Evolutionary conservation across 2,329 filamentous ascomycete genomes (phyloP).

Genomic region (Thielaviopsis euricoi): DNA sequence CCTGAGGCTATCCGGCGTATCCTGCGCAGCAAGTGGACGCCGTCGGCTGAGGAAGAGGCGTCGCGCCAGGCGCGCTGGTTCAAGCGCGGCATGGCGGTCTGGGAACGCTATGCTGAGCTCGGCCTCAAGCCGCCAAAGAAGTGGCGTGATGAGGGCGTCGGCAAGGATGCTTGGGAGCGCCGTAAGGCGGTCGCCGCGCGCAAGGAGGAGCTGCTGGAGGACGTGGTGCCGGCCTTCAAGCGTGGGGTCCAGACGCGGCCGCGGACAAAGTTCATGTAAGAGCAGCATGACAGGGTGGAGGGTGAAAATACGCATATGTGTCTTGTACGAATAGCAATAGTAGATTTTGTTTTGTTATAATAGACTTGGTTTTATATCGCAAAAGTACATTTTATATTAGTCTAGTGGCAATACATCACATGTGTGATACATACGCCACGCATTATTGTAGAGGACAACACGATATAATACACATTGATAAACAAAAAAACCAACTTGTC

Average conservation of each 20-base stretch:
- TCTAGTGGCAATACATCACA: too few relatives aligned
- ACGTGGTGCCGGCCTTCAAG: background rate
- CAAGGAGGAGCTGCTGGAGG: background rate
- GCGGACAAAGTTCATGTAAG: constrained; percentile 9
- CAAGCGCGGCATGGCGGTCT: constrained; percentile 41
- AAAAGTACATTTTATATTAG: too few relatives aligned
- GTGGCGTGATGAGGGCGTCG: constrained; percentile 41
- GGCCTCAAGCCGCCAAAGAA: constrained; percentile 43
- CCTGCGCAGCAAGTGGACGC: constrained; percentile 60
- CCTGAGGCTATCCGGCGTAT: constrained; percentile 78
- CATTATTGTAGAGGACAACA: too few relatives aligned
- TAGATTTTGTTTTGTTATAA: too few relatives aligned
- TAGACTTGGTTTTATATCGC: too few relatives aligned
- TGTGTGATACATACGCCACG: too few relatives aligned
- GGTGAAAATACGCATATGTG: background rate
- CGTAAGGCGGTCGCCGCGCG: background rate
- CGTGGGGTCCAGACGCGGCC: constrained; percentile 4
- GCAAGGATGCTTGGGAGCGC: background rate
- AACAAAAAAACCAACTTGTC: too few relatives aligned
- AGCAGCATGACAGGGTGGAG: background rate
- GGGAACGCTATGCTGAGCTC: constrained; percentile 40
- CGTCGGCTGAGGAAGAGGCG: constrained; percentile 37
- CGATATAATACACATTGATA: too few relatives aligned
- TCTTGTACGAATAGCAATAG: too few relatives aligned
- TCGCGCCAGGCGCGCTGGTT: constrained; percentile 45